Percentiles rank a stretch among this genome's conserved stretches.
Evolutionary conservation across 129 eudicot species (phyloP).

Genomic region (Kitagawia praeruptora): DNA sequence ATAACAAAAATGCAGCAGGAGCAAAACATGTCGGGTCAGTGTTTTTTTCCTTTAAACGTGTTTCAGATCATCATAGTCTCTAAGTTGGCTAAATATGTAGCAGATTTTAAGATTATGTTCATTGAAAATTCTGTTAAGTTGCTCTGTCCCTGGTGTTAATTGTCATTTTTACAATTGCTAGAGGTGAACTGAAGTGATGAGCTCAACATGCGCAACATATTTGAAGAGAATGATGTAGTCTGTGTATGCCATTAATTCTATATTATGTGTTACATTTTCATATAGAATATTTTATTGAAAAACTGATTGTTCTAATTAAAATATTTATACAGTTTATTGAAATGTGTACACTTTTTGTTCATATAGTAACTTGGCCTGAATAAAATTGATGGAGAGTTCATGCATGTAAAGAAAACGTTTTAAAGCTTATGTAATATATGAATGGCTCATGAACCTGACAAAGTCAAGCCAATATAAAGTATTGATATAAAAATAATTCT

Average conservation of each 20-base stretch:
- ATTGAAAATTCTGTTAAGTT: background rate
- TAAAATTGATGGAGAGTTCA: background rate
- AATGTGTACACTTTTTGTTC: background rate
- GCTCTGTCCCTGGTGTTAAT: constrained; percentile 5
- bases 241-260: constrained; percentile 48
- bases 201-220: constrained; percentile 88
- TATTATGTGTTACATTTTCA: background rate
- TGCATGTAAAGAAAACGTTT: background rate
- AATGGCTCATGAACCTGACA: background rate
- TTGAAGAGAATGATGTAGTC: no score
- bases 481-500: background rate
- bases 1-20: no score
- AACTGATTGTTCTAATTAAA: background rate
- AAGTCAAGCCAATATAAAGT: background rate
- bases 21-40: no score
- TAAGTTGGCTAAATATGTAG: background rate
- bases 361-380: background rate
- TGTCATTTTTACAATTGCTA: no score
- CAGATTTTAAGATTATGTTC: background rate
- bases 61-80: background rate
- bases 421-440: background rate
- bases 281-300: background rate
- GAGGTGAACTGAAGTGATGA: constrained; percentile 94
- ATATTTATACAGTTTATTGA: background rate
- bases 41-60: no score